phyloP scores from a whole-genome alignment of 148 eudicot genomes.

The Diospyros lotus region DNA sequence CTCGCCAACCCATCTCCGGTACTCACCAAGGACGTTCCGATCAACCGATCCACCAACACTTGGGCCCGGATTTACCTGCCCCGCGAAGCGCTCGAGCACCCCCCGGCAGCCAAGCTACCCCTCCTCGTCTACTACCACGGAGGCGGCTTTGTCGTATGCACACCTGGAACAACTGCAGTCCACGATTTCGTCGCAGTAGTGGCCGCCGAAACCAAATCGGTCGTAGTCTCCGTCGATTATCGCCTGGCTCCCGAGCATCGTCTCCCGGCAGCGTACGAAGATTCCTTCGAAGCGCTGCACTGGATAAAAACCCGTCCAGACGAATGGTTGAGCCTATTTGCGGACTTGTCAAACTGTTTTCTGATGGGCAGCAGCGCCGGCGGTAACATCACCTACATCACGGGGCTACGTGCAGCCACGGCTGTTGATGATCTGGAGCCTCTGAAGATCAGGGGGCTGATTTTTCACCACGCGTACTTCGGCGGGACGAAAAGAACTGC shows the following conservation, averaged over 20 bases:
- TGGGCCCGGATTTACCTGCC: conserved; percentile 44
- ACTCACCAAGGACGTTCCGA: conserved; percentile 33
- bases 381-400: conserved; percentile 45
- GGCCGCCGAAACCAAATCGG: conserved; percentile 17
- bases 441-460: conserved; percentile 39
- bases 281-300: conserved; percentile 33
- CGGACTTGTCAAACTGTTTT: conserved; percentile 33
- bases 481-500: conserved; percentile 34
- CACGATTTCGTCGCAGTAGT: conserved; percentile 28
- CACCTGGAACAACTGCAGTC: conserved; percentile 15
- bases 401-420: conserved; percentile 31
- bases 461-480: conserved; percentile 42
- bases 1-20: conserved; percentile 13
- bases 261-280: conserved; percentile 61
- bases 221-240: conserved; percentile 46
- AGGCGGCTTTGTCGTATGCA: conserved; percentile 41
- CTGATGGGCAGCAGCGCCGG: conserved; percentile 54
- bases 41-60: conserved; percentile 22
- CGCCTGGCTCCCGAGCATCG: conserved; percentile 55
- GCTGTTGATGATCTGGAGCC: conserved; percentile 26
- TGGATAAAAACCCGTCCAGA: conserved; percentile 32
- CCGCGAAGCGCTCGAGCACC: not conserved
- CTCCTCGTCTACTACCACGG: conserved; percentile 44
- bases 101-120: conserved; percentile 18
- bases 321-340: conserved; percentile 37